Conservation (phyloP, 345 rosid genomes). For the Citrus trifoliata region DNA sequence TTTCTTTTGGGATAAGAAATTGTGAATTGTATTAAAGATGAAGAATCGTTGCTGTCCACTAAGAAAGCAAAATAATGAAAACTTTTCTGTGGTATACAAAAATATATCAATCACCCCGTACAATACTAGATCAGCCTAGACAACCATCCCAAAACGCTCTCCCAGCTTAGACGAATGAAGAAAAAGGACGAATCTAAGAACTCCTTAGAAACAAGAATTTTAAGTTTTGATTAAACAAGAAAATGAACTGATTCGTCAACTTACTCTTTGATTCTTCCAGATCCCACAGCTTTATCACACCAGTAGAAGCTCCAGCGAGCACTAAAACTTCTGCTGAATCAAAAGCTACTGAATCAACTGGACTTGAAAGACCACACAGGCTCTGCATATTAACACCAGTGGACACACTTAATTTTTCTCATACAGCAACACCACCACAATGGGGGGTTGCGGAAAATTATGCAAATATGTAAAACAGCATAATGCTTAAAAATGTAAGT, state of each 20-base stretch:
- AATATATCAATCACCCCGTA: too few species aligned
- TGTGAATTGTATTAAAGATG: too few species aligned
- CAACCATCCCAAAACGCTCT: too few species aligned
- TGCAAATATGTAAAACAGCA: neutral
- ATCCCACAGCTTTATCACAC: slow-evolving; percentile 77
- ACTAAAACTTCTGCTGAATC: slow-evolving; percentile 62
- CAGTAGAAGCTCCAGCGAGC: slow-evolving; percentile 73
- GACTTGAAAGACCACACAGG: slow-evolving; percentile 67
- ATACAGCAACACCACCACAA: neutral
- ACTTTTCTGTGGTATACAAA: too few species aligned
- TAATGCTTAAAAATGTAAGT: neutral
- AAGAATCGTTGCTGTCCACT: too few species aligned
- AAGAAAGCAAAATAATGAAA: too few species aligned
- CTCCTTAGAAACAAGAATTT: neutral
- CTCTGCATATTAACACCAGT: slow-evolving; percentile 38
- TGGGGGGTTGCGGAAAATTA: neutral
- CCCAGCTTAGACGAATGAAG: too few species aligned
- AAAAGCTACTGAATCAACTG: slow-evolving; percentile 64
- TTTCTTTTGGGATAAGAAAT: too few species aligned
- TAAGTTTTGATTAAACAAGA: neutral
- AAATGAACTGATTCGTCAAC: slow-evolving; percentile 24
- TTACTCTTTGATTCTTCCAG: slow-evolving; percentile 76
- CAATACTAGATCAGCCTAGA: too few species aligned
- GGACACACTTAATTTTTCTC: slow-evolving; percentile 11
- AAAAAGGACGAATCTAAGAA: too few species aligned